phyloP scores from a whole-genome alignment of 2,329 filamentous ascomycete genomes.

The Helotiales sp. region DNA sequence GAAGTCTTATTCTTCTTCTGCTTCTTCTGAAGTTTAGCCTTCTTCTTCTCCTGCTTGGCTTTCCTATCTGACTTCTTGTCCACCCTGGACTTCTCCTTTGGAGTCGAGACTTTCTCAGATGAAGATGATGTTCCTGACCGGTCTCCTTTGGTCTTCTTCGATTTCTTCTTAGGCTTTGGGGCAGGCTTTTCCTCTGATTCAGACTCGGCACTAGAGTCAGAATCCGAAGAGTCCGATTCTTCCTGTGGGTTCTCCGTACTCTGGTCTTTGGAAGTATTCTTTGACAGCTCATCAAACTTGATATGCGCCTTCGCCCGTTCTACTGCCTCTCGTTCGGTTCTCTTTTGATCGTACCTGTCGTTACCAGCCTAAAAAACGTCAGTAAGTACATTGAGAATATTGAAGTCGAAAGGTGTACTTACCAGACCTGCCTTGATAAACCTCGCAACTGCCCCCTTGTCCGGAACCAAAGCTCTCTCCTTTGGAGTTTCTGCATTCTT shows the following conservation, averaged over 20 bases:
- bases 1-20: not conserved
- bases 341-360: slow-evolving; percentile 50
- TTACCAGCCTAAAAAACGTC: slow-evolving; percentile 38
- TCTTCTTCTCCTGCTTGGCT: slow-evolving; percentile 7
- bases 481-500: slow-evolving; percentile 67
- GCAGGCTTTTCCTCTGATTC: slow-evolving; percentile 8
- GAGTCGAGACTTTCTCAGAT: not conserved
- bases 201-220: slow-evolving; percentile 19
- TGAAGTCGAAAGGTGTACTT: slow-evolving; percentile 33
- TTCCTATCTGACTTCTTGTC: slow-evolving; percentile 7
- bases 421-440: slow-evolving; percentile 83
- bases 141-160: slow-evolving; percentile 25
- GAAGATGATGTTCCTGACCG: not conserved
- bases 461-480: slow-evolving; percentile 48
- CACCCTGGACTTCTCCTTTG: slow-evolving; percentile 13
- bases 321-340: slow-evolving; percentile 49
- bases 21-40: slow-evolving; percentile 5
- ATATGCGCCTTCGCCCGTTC: slow-evolving; percentile 49
- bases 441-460: slow-evolving; percentile 76
- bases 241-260: slow-evolving; percentile 10
- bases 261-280: slow-evolving; percentile 33
- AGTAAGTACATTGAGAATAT: slow-evolving; percentile 14
- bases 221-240: slow-evolving; percentile 20
- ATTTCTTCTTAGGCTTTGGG: slow-evolving; percentile 29
- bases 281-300: slow-evolving; percentile 45